Evolutionary conservation across 306 rosid genomes (phyloP).

Genomic region (Prunus padus): DNA sequence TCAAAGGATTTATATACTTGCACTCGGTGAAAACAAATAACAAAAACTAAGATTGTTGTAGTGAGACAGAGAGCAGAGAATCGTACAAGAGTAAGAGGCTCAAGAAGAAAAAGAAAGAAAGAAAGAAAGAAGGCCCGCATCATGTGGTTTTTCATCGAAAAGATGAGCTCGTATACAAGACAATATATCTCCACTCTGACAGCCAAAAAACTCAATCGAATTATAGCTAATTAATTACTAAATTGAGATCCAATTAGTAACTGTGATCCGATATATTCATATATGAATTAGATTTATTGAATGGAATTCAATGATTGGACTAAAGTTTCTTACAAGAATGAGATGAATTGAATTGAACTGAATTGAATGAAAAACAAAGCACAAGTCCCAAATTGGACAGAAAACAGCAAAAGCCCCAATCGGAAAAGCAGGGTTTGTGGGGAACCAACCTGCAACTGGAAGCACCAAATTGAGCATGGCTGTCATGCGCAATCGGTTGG

Average conservation of each 20-base stretch:
- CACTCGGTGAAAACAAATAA: background rate
- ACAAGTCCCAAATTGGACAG: conserved; percentile 2
- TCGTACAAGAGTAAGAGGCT: background rate
- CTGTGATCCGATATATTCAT: background rate
- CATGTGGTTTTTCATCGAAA: background rate
- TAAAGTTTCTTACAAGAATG: background rate
- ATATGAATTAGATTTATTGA: background rate
- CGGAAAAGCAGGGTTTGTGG: background rate
- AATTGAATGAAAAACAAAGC: background rate
- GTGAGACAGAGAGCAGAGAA: background rate
- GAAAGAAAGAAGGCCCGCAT: background rate
- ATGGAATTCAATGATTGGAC: background rate
- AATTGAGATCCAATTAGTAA: background rate
- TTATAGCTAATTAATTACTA: background rate
- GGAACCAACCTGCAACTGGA: conserved; percentile 43
- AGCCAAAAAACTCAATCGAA: conserved; percentile 9
- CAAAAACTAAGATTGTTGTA: background rate
- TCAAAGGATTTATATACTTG: background rate
- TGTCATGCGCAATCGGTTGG: conserved; percentile 45
- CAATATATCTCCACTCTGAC: background rate
- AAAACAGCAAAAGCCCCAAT: background rate
- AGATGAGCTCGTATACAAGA: background rate
- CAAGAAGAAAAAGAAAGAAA: background rate
- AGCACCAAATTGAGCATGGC: conserved; percentile 27
- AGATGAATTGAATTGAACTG: background rate